phyloP scores from a whole-genome alignment of 345 rosid genomes.

The Hevea brasiliensis region DNA sequence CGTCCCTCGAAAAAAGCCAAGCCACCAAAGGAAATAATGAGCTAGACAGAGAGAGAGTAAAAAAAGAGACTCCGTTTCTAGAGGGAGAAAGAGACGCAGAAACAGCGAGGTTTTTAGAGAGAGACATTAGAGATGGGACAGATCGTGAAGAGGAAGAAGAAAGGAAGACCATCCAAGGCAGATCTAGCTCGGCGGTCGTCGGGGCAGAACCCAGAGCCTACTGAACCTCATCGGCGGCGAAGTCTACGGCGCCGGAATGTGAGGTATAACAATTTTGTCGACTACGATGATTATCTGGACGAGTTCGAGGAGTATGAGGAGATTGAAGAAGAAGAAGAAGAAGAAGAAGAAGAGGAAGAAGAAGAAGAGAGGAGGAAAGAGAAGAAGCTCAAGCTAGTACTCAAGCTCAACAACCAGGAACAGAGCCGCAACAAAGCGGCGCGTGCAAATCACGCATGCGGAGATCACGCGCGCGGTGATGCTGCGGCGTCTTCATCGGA shows the following conservation, averaged over 20 bases:
- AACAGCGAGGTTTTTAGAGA: conserved; percentile 5
- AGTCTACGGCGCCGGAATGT: conserved; percentile 81
- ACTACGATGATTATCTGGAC: conserved; percentile 73
- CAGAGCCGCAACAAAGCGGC: conserved; percentile 22
- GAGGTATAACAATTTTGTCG: conserved; percentile 61
- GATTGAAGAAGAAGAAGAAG: conserved; percentile 23
- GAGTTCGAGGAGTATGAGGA: conserved; percentile 38
- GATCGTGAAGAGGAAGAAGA: conserved; percentile 92
- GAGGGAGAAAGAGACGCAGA: conserved; percentile 17
- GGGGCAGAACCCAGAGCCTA: conserved; percentile 19
- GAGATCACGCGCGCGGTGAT: too few species aligned
- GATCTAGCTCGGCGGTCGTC: conserved; percentile 63
- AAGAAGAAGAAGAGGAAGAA: conserved; percentile 33
- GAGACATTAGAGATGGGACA: conserved; percentile 54
- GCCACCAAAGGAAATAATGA: conserved; percentile 26
- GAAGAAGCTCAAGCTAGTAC: conserved; percentile 78
- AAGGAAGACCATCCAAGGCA: conserved; percentile 93
- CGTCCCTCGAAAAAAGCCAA: conserved; percentile 33
- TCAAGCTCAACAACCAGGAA: conserved; percentile 59
- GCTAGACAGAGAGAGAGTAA: conserved; percentile 16
- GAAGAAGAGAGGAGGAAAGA: conserved; percentile 52
- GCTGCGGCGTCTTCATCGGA: conserved; percentile 22
- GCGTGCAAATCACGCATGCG: conserved; percentile 36
- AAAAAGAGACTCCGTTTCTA: conserved; percentile 34
- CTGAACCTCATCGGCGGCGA: conserved; percentile 48